Percentiles rank a stretch among this genome's conserved stretches.
Conservation (phyloP, 495 filamentous ascomycete genomes). For the Margaritispora aquatica region DNA sequence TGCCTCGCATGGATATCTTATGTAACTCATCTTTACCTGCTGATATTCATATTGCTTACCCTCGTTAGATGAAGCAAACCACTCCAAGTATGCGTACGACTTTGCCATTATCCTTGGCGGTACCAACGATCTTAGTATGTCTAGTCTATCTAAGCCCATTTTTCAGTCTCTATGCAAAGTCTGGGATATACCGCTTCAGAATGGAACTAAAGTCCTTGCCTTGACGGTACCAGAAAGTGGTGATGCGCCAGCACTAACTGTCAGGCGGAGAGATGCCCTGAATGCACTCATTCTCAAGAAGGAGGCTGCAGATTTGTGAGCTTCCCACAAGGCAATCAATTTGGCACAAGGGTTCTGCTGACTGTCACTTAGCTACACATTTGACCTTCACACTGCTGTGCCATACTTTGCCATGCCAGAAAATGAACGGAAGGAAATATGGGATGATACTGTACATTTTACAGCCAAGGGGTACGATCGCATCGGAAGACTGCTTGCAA, state of each 20-base stretch:
- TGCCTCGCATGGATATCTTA: constrained; percentile 36
- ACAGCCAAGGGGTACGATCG: constrained; percentile 53
- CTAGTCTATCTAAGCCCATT: background rate
- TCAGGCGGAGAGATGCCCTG: constrained; percentile 35
- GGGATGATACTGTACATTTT: constrained; percentile 61
- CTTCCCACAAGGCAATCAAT: background rate
- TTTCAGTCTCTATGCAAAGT: constrained; percentile 14
- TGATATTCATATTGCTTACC: background rate
- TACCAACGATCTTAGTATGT: constrained; percentile 17
- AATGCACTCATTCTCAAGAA: constrained; percentile 46
- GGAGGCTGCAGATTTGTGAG: constrained; percentile 36
- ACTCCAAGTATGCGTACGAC: constrained; percentile 9
- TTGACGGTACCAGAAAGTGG: constrained; percentile 50
- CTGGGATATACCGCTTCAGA: constrained; percentile 13
- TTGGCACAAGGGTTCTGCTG: background rate
- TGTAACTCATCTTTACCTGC: constrained; percentile 28
- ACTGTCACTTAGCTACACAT: constrained; percentile 30
- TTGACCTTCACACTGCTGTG: constrained; percentile 46
- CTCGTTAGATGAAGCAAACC: constrained; percentile 2
- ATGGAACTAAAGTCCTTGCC: constrained; percentile 49
- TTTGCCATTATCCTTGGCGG: constrained; percentile 21
- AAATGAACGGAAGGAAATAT: constrained; percentile 38
- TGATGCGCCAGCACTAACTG: constrained; percentile 18
- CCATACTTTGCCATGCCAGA: constrained; percentile 42
- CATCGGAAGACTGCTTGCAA: constrained; percentile 47